Evolutionary conservation across 257 asterid species (phyloP), one percentile per base, ranked within the genome.

Genomic region (Nicotiana attenuata): DNA sequence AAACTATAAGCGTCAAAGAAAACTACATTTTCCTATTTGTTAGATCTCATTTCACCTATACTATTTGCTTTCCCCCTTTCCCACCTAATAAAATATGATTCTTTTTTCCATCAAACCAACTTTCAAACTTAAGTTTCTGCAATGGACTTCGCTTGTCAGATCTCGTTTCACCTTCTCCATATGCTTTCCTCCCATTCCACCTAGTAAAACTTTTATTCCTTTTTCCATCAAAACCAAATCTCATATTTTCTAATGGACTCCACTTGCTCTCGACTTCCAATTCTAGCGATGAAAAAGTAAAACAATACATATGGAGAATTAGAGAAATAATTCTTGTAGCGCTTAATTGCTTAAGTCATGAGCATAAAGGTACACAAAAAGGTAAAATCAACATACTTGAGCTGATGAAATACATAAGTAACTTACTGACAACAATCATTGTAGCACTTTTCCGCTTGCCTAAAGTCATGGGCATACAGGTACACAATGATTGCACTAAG

Each of bases 351-450:
- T 73, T 0, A 22, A 71, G 13, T 14, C 78, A 71, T 71, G 78
- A 22, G 38, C 69, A 64, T 26, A 26, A 64, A 64, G n/a, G 69
- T 64, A 26, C 69, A 64, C 15, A 26, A 33, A 26, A 64, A 24
- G 41, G 41, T 28, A 64, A 15, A 64, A 4, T 28, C 71, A 7
- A 28, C 24, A 3, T 31, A 65, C 33, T 29, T 65, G 50, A 65
- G 75, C 22, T 29, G 75, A 65, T 29, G 75, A 65, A 65, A 50
- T 26, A 47, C 8, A 1, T 1, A 69, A 71, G 35, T 28, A 81
- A 87, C 99, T 92, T 89, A 96, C 99, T 93, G 99, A 91, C 97
- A 92, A 87, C 99, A 94, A 84, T 94, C 99, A 83, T 93, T 94
- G 89, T 93, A 88, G 90, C 97, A 93, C 91, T 96, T 96, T 87